Evolutionary conservation across 129 eudicot genomes (phyloP).

Genomic region (Flaveria robusta): DNA sequence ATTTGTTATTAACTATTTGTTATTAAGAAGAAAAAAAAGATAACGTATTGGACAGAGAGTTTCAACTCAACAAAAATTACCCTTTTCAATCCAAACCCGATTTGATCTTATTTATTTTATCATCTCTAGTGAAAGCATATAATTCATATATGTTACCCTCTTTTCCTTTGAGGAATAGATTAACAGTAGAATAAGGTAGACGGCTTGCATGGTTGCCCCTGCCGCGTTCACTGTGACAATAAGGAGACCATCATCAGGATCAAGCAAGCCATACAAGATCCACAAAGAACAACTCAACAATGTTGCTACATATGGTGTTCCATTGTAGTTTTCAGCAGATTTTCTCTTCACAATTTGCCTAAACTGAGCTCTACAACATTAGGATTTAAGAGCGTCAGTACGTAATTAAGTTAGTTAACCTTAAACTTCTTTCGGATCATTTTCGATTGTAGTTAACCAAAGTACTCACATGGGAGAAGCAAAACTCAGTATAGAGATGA

Average conservation of each 20-base stretch:
- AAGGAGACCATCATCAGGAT: conserved; percentile 68
- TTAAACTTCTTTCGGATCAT: background rate
- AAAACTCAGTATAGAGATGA: conserved; percentile 33
- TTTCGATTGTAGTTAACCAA: background rate
- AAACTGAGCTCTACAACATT: conserved; percentile 52
- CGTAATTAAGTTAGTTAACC: background rate
- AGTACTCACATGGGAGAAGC: conserved; percentile 41
- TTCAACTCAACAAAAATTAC: background rate
- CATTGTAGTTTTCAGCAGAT: conserved; percentile 63
- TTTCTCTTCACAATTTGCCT: conserved; percentile 56
- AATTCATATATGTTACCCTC: conserved; percentile 49
- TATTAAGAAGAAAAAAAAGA: background rate
- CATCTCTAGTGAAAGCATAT: background rate
- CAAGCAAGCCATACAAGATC: conserved; percentile 72
- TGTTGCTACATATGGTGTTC: conserved; percentile 67
- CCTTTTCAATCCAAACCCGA: background rate
- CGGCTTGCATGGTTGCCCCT: conserved; percentile 51
- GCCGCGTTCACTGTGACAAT: conserved; percentile 60
- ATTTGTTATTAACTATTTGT: background rate
- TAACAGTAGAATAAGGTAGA: conserved; percentile 50
- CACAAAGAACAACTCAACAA: conserved; percentile 66
- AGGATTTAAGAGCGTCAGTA: background rate
- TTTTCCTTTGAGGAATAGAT: conserved; percentile 56
- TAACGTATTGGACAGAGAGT: background rate
- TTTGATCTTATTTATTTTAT: too few species aligned